Evolutionary conservation across 345 rosid genomes (phyloP).

Genomic region (Laguncularia racemosa): DNA sequence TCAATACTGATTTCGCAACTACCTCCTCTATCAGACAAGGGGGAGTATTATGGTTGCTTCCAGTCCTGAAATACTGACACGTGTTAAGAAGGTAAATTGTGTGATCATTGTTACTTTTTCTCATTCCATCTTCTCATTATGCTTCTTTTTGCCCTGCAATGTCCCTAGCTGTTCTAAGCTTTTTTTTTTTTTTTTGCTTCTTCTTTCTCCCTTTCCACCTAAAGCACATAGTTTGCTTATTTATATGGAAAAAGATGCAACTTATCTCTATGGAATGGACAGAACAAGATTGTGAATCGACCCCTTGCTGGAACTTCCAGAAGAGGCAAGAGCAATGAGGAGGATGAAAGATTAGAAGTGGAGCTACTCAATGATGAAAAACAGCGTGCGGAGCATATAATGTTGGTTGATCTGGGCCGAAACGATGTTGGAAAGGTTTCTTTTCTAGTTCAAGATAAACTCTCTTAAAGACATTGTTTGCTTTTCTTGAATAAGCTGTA

Average conservation of each 20-base stretch:
- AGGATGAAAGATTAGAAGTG: slow-evolving; percentile 47
- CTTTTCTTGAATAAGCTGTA: too few species aligned
- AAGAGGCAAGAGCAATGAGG: slow-evolving; percentile 62
- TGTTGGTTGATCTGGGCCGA: slow-evolving; percentile 88
- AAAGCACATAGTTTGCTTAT: neutral
- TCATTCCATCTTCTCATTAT: too few species aligned
- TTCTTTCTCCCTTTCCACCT: neutral
- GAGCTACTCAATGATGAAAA: slow-evolving; percentile 57
- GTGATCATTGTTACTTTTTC: neutral
- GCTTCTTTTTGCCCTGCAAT: neutral
- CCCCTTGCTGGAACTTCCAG: slow-evolving; percentile 80
- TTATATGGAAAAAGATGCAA: neutral
- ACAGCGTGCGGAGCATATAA: slow-evolving; percentile 83
- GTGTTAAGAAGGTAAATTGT: slow-evolving; percentile 57
- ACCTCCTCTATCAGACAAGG: slow-evolving; percentile 43
- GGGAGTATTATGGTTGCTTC: slow-evolving; percentile 88
- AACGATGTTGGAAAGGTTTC: slow-evolving; percentile 85
- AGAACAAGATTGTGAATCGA: slow-evolving; percentile 79
- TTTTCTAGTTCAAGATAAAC: too few species aligned
- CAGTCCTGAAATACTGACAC: slow-evolving; percentile 90
- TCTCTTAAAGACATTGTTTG: too few species aligned
- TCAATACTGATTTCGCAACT: slow-evolving; percentile 2
- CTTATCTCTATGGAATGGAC: slow-evolving; percentile 10
- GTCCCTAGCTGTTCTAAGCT: neutral
- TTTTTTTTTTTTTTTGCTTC: neutral